Evolutionary conservation across 345 rosid species (phyloP), one percentile per base, ranked within the genome.

Genomic region (Toxicodendron radicans): DNA sequence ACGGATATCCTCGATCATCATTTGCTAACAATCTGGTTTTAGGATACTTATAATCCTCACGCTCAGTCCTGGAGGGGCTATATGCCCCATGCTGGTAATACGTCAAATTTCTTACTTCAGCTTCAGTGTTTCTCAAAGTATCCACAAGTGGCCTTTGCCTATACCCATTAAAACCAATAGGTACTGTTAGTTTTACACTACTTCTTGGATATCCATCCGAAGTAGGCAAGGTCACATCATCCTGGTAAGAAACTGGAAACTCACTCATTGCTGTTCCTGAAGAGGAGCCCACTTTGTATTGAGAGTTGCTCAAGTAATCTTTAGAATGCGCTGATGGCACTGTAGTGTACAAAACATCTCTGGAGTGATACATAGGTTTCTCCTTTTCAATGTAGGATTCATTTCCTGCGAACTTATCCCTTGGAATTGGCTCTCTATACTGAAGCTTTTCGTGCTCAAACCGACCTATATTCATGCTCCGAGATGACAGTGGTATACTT

Each of bases 131-230:
- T 78, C 83, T 79, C 53, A 60, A 74, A 70, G 82, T 51, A 73
- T 78, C 81, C 33, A 67, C 51, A 67, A 17, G 58, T 18, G 80
- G 24, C 48, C 86, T 79, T 70, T 78, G 77, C 57, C 74, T 78
- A 79, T 70, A 68, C 33, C 75, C 27, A 65, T 72, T 75, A 52
- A 57, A 67, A 71, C 79, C 76, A 60, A 11, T 45, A 66, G 81
- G 69, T 74, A 85, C 87, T 20, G 70, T 66, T 66, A 81, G 43
- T 73, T 81, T 81, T 64, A 75, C 73, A 58, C 64, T 74, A 73
- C 74, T 73, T 77, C 76, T 78, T 49, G 76, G 57, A 78, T 79
- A 76, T 32, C 84, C 87, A 75, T 79, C 79, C 7, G 82, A 70
- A 67, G 74, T 69, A 71, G 73, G 76, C 21, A 79, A 73, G 49